Percentiles rank a stretch among this genome's conserved stretches.
Conservation (phyloP, 169 alveolate genomes). For the Toxoplasma gondii region DNA sequence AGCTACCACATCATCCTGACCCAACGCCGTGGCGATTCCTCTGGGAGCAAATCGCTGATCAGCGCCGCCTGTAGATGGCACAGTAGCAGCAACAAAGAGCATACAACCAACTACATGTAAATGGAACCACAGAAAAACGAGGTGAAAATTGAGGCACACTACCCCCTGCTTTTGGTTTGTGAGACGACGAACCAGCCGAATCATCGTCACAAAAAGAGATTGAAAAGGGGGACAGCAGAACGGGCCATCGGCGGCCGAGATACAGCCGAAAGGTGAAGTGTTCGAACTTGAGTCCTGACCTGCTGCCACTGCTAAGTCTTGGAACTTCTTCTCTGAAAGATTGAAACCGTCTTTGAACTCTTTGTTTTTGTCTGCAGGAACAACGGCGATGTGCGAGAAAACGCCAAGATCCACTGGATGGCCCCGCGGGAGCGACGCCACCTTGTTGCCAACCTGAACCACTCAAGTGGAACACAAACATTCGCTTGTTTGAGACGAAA, state of each 20-base stretch:
- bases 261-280: not conserved
- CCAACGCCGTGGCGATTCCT: slow-evolving; percentile 40
- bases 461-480: no score
- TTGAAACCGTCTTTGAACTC: not conserved
- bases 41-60: slow-evolving; percentile 43
- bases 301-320: not conserved
- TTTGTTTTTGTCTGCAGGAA: slow-evolving; percentile 7
- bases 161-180: no score
- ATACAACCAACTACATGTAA: no score
- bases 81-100: no score
- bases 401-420: not conserved
- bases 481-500: no score
- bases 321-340: slow-evolving; percentile 5
- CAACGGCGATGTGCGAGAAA: not conserved
- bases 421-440: not conserved
- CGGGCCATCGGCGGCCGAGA: no score
- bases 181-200: no score
- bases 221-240: no score
- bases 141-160: no score
- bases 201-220: no score
- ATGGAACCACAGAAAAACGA: no score
- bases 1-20: slow-evolving; percentile 34
- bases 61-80: slow-evolving; percentile 44
- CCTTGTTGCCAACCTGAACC: not conserved
- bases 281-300: not conserved